Conservation (phyloP, 768 basidiomycete species). For the Crepidotus variabilis region DNA sequence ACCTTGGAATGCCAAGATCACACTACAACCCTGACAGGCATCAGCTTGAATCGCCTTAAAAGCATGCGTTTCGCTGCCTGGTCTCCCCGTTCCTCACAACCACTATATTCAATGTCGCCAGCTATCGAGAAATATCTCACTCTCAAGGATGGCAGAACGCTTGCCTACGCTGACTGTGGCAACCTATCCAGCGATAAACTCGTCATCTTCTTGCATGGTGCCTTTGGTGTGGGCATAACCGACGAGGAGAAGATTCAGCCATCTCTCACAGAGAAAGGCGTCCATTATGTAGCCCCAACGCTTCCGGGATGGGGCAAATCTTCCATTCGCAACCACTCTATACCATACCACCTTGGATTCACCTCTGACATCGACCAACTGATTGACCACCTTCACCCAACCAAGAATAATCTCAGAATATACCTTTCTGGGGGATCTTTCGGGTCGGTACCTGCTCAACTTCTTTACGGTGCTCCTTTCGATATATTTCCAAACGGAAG, state of each 20-base stretch:
- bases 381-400: constrained; percentile 47
- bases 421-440: constrained; percentile 53
- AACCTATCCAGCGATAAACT: constrained; percentile 44
- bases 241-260: constrained; percentile 22
- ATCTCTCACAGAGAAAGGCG: constrained; percentile 31
- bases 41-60: neutral
- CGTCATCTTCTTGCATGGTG: constrained; percentile 54
- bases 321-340: constrained; percentile 31
- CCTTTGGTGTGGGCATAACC: constrained; percentile 46
- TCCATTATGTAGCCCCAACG: constrained; percentile 48
- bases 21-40: too few species aligned
- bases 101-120: neutral
- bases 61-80: neutral
- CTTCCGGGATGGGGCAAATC: constrained; percentile 59
- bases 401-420: constrained; percentile 34
- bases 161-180: constrained; percentile 54
- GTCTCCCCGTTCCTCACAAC: neutral
- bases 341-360: constrained; percentile 38
- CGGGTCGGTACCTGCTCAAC: constrained; percentile 53
- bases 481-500: constrained; percentile 47
- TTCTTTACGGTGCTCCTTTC: constrained; percentile 49
- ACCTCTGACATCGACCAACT: constrained; percentile 41
- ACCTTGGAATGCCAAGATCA: too few species aligned
- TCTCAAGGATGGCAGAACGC: constrained; percentile 39
- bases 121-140: constrained; percentile 32